Percentiles rank a stretch among this genome's conserved stretches.
Conservation (phyloP, 805 yeast species). For the Lachancea kluyveri region DNA sequence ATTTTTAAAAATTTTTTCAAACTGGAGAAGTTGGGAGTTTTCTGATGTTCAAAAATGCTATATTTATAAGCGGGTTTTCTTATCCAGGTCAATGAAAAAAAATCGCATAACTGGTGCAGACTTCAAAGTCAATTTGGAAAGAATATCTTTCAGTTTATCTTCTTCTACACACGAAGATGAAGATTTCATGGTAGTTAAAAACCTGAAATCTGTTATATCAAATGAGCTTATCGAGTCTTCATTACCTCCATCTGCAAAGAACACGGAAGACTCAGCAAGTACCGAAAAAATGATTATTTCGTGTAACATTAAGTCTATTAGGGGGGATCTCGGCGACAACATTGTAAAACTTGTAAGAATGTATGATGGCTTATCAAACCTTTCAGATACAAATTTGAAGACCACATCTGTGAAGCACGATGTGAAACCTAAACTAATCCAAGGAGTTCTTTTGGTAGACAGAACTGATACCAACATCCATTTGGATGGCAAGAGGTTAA, state of each 20-base stretch:
- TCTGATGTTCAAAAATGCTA: conserved; percentile 51
- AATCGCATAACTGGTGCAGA: neutral
- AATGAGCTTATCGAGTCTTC: too few relatives aligned
- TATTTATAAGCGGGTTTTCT: conserved; percentile 48
- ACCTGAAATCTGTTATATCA: conserved; percentile 1
- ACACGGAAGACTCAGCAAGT: too few relatives aligned
- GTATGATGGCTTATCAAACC: neutral
- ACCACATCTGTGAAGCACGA: too few relatives aligned
- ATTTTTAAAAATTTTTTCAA: conserved; percentile 53
- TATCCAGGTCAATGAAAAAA: conserved; percentile 3
- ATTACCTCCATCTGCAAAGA: too few relatives aligned
- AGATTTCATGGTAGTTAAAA: conserved; percentile 6
- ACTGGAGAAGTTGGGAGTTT: conserved; percentile 93
- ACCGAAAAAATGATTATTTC: neutral
- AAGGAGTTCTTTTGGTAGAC: conserved; percentile 2
- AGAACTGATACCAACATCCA: conserved; percentile 4
- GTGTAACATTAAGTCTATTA: neutral
- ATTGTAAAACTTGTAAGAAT: neutral
- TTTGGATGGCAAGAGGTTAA: neutral
- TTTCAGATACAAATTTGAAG: neutral
- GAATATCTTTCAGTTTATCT: conserved; percentile 6
- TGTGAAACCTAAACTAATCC: neutral
- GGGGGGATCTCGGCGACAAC: conserved; percentile 1
- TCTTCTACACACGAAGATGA: conserved; percentile 4
- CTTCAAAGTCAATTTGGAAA: conserved; percentile 2